Base-by-base conservation (phyloP, 495 filamentous ascomycete genomes). In the Annulohypoxylon stygium region DNA sequence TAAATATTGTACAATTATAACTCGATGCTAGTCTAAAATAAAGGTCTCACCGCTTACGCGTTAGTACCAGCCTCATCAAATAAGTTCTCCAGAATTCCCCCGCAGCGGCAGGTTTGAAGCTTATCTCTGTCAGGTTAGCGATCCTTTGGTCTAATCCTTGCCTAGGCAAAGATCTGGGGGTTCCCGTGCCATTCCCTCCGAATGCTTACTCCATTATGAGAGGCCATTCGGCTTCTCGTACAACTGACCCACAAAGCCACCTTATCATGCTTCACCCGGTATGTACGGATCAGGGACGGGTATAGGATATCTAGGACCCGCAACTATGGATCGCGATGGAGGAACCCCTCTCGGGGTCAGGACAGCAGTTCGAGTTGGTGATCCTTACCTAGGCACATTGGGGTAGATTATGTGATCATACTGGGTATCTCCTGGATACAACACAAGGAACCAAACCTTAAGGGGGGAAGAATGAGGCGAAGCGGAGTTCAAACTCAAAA, bases 71-170 rank as follows among this genome's bases (percentile, higher is more conserved):
- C 53, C 53, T 57, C 53, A 55, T 30, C 3, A 30, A 30, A 30
- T 30, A 30, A 30, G 0, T 8, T 57, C 53, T 57, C 53, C 53
- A 57, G 30, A 37, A 57, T 57, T 23, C 53, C 53, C 53, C 53
- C 53, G 53, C 53, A 57, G 53, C 53, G 53, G 33, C 53, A 57
- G 16, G 53, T 37, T 57, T 20, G 53, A 37, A 57, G 53, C 53
- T 37, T 57, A 57, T 37, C 53, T 57, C 20, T 57, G 10, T 37
- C 36, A n/a, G 53, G 33, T 37, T 57, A 57, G 53, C 4, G 23
- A 30, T 54, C 20, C 11, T 23, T 23, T 51, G 48, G 0, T 51
- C 0, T 51, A 26, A 51, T 51, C 48, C 48, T 51, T 51, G 48
- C 48, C 23, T 51, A 26, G 48, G 41, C 16, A 47, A 47, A 51